Conservation (phyloP, 2,329 filamentous ascomycete species). For the Trichoderma sp. region DNA sequence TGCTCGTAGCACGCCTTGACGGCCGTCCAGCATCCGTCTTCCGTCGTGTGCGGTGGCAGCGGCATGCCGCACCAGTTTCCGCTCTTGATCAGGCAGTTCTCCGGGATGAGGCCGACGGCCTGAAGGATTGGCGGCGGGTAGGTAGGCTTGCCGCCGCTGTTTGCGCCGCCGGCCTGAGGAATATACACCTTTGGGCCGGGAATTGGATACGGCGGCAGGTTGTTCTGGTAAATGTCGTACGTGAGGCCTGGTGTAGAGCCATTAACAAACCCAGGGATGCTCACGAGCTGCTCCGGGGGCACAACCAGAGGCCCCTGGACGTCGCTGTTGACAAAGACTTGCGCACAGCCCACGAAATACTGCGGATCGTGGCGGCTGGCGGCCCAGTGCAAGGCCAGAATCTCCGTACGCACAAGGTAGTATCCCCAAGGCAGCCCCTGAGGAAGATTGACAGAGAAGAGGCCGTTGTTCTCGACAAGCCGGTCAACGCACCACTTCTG, state of each 20-base stretch:
- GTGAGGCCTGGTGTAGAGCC: constrained; percentile 52
- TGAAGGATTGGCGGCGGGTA: constrained; percentile 15
- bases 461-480: constrained; percentile 61
- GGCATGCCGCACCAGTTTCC: constrained; percentile 70
- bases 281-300: constrained; percentile 42
- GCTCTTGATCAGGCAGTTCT: constrained; percentile 59
- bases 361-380: constrained; percentile 57
- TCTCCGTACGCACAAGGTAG: constrained; percentile 69
- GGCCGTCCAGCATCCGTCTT: constrained; percentile 58
- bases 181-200: constrained; percentile 51
- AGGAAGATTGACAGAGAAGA: constrained; percentile 61
- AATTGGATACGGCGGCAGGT: constrained; percentile 51
- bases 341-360: constrained; percentile 70
- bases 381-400: constrained; percentile 65
- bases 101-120: constrained; percentile 50
- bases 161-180: constrained; percentile 28
- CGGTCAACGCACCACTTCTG: constrained; percentile 68
- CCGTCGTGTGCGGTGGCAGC: constrained; percentile 52
- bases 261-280: constrained; percentile 53
- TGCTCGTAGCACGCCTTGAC: constrained; percentile 58
- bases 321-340: constrained; percentile 57
- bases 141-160: neutral
- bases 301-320: constrained; percentile 46
- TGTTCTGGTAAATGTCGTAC: constrained; percentile 61
- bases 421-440: constrained; percentile 58